Evolutionary conservation across 1,139 yeast species (phyloP), one percentile per base, ranked within the genome.

Genomic region (Magnusiomyces sp.): DNA sequence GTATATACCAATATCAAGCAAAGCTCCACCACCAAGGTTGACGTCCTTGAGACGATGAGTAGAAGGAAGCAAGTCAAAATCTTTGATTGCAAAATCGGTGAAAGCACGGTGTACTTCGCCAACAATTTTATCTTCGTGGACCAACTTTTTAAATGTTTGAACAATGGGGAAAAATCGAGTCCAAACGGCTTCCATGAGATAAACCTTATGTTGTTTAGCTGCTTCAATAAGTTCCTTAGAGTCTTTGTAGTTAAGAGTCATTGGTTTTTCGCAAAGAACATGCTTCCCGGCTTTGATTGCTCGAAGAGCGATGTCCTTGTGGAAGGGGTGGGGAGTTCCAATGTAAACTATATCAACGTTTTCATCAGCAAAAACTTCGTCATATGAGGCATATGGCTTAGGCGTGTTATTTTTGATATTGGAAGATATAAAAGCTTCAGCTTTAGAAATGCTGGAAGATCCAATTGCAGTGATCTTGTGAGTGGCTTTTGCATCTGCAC

Each of bases 131-230:
- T 77, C 73, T 29, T 71, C 68, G 55, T 72, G 75, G 33, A 80
- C 59, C 52, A 69, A 63, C 36, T 68, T 53, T 53, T 71, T 67
- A 49, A 78, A 64, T 31, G 67, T 67, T 27, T 60, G 52, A 38
- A 74, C 67, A 17, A 76, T 58, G 1, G 85, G 85, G 68, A 80
- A 76, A 59, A 76, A 80, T 46, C 84, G 68, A 1, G 83, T 76
- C 86, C 86, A 80, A 50, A 80, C 74, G 2, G 78, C 85, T 60
- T 80, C 86, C 83, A 80, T 76, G 50, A 79, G 66, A 57, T 75
- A 79, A 48, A 73, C 67, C 2, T 69, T 65, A 59, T 74, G 71
- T 47, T 64, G 58, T 55, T 67, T 66, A 11, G 84, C 85, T 47
- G 73, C 68, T 2, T 62, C 69, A 45, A 73, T 64, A 16, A 80